Evolutionary conservation across 768 basidiomycete genomes (phyloP), one percentile per base, ranked within the genome.

Genomic region (Amanita molliuscula): DNA sequence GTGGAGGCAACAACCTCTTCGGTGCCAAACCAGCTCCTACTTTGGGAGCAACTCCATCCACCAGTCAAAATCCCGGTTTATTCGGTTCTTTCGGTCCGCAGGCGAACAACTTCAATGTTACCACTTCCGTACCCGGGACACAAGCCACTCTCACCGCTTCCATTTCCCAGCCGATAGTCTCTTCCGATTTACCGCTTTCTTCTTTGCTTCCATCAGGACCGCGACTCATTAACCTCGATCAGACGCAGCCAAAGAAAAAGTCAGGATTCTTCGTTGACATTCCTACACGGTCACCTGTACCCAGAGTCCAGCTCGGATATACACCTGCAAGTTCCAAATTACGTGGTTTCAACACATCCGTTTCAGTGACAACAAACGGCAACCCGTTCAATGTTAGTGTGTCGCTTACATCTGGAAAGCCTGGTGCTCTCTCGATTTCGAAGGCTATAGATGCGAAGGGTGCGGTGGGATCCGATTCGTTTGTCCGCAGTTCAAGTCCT

Each of bases 161-260:
- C 16, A 89, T 97, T 59, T 83, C 87, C 23, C 87, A 94, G 62
- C 88, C 88, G 6, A 82, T 91, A 54, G 49, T 50, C 25, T 78
- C 76, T 28, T 71, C 78, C 44, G 82, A 84, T 53, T 62, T 88
- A 46, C 82, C 82, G 3, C 82, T 86, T 45, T 89, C 84, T 61
- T 79, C 76, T 47, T 73, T 88, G 75, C 77, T 89, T 28, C 82
- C 84, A 18, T 77, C 83, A 10, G 79, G 82, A 34, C 85, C 79
- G 23, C 86, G 75, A 44, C 75, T 77, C 23, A 68, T 78, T 55
- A 72, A 74, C 50, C 71, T 79, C 13, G 85, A 85, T 16, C 73
- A 73, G 51, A 70, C 68, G 16, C 69, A 72, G 52, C 71, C 76
- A 26, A 88, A 88, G 69, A 90, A 88, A 69, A 89, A 86, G 59